Conservation (phyloP, 176 grass and related monocot genomes). For the Raddia guianensis region DNA sequence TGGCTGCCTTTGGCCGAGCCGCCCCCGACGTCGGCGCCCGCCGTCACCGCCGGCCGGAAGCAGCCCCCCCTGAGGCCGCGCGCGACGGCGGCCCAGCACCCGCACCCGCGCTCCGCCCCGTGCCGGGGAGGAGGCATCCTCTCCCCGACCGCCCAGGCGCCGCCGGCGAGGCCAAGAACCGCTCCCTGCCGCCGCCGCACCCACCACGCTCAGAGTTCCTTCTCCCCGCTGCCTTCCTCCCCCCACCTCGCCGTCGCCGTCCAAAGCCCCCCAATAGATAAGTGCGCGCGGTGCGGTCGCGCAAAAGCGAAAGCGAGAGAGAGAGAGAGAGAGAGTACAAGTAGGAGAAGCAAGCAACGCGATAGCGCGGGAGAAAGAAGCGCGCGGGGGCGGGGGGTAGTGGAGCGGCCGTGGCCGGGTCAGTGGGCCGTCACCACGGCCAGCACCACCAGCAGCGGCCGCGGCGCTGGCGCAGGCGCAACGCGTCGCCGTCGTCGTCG, state of each 20-base stretch:
- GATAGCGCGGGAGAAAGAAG: background rate
- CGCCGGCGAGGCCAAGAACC: constrained; percentile 1
- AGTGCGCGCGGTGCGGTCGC: constrained; percentile 42
- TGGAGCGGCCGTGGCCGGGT: constrained; percentile 29
- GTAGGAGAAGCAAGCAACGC: constrained; percentile 57
- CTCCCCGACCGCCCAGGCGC: background rate
- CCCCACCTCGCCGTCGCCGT: constrained; percentile 23
- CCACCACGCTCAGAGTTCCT: background rate
- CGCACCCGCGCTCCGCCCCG: constrained; percentile 55
- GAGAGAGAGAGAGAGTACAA: constrained; percentile 20
- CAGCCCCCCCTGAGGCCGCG: constrained; percentile 62
- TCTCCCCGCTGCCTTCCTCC: constrained; percentile 10
- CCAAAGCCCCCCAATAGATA: constrained; percentile 41
- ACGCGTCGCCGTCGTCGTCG: constrained; percentile 48
- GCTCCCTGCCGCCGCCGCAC: background rate
- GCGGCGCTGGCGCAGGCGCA: background rate
- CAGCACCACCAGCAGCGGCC: background rate
- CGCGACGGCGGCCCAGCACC: constrained; percentile 79
- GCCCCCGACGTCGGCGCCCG: constrained; percentile 4
- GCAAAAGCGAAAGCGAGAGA: constrained; percentile 52
- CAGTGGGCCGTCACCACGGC: constrained; percentile 50
- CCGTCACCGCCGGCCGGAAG: constrained; percentile 36
- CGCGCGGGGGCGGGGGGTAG: constrained; percentile 35
- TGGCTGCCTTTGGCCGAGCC: constrained; percentile 63
- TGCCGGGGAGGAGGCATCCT: constrained; percentile 42